phyloP scores from a whole-genome alignment of 768 basidiomycete species.

The Lactifluus pinguis region DNA sequence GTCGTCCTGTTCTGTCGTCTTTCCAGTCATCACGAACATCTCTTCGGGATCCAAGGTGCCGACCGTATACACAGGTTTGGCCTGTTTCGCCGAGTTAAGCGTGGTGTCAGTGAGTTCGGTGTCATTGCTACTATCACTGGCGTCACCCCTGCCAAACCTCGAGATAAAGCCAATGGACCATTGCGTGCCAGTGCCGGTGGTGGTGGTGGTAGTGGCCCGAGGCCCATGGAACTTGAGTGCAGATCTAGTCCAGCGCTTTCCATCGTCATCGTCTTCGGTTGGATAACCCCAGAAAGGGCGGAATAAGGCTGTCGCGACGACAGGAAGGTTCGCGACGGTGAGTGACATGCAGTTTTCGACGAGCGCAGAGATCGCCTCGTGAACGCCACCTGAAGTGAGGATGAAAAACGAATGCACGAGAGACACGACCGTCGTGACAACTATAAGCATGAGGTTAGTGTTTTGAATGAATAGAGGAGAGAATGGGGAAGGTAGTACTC shows the following conservation, averaged over 20 bases:
- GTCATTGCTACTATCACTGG: background rate
- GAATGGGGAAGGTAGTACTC: constrained; percentile 26
- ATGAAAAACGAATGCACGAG: constrained; percentile 25
- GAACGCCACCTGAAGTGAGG: constrained; percentile 21
- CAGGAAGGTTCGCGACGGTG: constrained; percentile 12
- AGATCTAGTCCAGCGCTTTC: constrained; percentile 8
- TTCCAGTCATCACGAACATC: background rate
- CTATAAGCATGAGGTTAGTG: background rate
- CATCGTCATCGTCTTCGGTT: constrained; percentile 9
- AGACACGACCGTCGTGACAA: constrained; percentile 25
- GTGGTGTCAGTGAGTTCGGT: background rate
- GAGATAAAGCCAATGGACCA: background rate
- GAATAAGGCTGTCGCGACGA: constrained; percentile 16
- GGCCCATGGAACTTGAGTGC: constrained; percentile 17
- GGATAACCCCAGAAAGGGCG: background rate
- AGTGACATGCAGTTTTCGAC: constrained; percentile 23
- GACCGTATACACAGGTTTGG: background rate
- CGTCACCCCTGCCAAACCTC: background rate
- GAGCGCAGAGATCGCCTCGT: constrained; percentile 26
- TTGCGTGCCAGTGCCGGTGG: background rate
- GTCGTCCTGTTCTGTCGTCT: background rate
- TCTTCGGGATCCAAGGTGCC: background rate
- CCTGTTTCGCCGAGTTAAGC: background rate
- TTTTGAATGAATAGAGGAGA: background rate
- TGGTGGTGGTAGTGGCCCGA: background rate